These are phyloP conservation scores for Parastagonospora nodorum DNA, from an alignment of 2,329 filamentous ascomycete genomes.

Conservation along the genomic window DNA sequence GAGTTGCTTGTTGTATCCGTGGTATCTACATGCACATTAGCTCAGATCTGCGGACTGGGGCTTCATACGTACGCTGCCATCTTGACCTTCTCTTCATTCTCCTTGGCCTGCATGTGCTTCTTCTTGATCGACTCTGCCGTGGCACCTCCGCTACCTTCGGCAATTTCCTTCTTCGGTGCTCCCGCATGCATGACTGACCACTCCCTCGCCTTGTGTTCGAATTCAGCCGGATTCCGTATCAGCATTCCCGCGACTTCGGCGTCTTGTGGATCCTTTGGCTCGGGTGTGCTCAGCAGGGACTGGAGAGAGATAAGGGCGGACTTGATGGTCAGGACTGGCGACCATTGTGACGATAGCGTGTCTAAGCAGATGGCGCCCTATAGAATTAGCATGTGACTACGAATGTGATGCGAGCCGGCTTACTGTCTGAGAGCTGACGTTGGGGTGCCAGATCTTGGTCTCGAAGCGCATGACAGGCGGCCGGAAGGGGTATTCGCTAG, in stretches of 20 bases:
- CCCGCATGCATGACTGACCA: slow-evolving; percentile 87
- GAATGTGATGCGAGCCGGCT: slow-evolving; percentile 41
- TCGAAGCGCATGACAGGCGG: slow-evolving; percentile 89
- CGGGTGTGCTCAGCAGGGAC: slow-evolving; percentile 88
- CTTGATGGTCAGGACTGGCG: slow-evolving; percentile 94
- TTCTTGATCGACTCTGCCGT: slow-evolving; percentile 60
- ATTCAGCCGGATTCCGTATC: slow-evolving; percentile 75
- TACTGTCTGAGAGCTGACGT: slow-evolving; percentile 92
- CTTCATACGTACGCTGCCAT: slow-evolving; percentile 56
- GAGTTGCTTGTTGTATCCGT: slow-evolving; percentile 83
- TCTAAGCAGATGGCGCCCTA: slow-evolving; percentile 97
- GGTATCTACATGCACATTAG: slow-evolving; percentile 65
- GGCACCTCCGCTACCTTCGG: slow-evolving; percentile 58
- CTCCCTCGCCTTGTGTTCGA: slow-evolving; percentile 80
- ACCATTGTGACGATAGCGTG: slow-evolving; percentile 88
- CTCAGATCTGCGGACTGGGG: background rate
- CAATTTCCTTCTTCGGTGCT: slow-evolving; percentile 66
- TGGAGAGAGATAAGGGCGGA: slow-evolving; percentile 91
- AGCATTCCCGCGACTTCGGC: slow-evolving; percentile 94
- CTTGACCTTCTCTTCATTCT: slow-evolving; percentile 63
- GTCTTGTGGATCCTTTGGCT: slow-evolving; percentile 96
- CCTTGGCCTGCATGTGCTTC: slow-evolving; percentile 59
- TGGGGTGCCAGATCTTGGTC: slow-evolving; percentile 96
- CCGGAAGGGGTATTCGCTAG: slow-evolving; percentile 89
- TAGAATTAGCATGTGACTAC: slow-evolving; percentile 24